These are phyloP conservation scores for Penicillium expansum DNA, from an alignment of 2,329 filamentous ascomycete species.

Conservation along the genomic window DNA sequence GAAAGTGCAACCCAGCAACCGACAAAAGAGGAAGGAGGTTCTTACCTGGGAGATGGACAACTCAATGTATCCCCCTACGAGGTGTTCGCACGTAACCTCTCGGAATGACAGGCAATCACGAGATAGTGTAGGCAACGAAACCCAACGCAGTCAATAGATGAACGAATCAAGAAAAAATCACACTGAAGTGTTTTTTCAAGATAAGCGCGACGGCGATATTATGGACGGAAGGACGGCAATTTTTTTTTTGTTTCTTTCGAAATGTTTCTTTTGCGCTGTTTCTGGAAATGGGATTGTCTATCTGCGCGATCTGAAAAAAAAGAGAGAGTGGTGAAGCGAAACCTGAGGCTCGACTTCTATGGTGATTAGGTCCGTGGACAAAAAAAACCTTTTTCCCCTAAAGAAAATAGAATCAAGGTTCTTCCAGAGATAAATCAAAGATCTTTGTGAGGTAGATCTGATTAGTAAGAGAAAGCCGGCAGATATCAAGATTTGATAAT, in stretches of 20 bases:
- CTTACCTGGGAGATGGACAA: conserved; percentile 89
- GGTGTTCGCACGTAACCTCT: conserved; percentile 14
- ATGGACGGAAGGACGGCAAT: conserved; percentile 12
- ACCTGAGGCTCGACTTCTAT: conserved; percentile 9
- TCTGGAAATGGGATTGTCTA: conserved; percentile 25
- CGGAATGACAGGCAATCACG: conserved; percentile 9
- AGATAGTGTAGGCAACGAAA: conserved; percentile 10
- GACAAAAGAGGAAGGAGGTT: conserved; percentile 4
- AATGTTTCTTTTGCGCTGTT: conserved; percentile 14
- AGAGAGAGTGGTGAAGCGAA: conserved; percentile 24
- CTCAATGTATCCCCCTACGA: conserved; percentile 83
- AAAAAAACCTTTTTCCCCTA: conserved; percentile 6
- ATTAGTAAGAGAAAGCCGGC: conserved; percentile 23
- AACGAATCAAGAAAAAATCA: conserved; percentile 32
- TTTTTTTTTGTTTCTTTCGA: conserved; percentile 18
- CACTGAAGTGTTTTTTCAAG: conserved; percentile 39
- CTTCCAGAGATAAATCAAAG: conserved; percentile 5
- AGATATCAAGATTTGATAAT: conserved; percentile 11
- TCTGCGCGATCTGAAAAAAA: conserved; percentile 28
- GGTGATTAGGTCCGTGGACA: conserved; percentile 1
- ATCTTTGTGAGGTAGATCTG: conserved; percentile 12
- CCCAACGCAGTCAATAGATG: conserved; percentile 8
- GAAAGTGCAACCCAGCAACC: not conserved
- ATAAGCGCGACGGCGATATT: conserved; percentile 13
- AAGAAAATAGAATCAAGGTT: conserved; percentile 8